Percentiles rank a stretch among this genome's conserved stretches.
phyloP scores from a whole-genome alignment of 495 filamentous ascomycete genomes.

The Achaetomiella virescens region DNA sequence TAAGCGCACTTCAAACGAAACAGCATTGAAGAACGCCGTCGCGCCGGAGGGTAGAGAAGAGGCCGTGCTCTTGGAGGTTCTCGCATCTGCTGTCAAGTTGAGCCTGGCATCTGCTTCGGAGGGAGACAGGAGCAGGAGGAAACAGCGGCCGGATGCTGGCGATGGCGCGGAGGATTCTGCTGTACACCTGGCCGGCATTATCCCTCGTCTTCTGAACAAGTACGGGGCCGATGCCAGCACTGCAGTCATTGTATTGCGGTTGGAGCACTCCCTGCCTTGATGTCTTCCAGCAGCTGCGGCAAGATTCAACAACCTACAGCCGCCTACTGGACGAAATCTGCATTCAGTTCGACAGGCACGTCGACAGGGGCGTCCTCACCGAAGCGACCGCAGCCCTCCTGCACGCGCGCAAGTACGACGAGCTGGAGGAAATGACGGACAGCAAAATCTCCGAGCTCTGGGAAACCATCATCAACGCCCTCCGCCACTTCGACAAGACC shows the following conservation, averaged over 20 bases:
- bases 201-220: constrained; percentile 83
- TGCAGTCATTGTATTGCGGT: constrained; percentile 72
- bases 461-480: constrained; percentile 69
- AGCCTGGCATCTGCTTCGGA: constrained; percentile 55
- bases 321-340: constrained; percentile 87
- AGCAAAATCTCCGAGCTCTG: constrained; percentile 73
- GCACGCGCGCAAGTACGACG: constrained; percentile 78
- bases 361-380: constrained; percentile 73
- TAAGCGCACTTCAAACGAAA: constrained; percentile 42
- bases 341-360: constrained; percentile 86
- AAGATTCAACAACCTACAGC: constrained; percentile 73
- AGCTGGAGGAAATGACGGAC: constrained; percentile 77
- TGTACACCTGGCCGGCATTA: constrained; percentile 63
- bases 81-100: constrained; percentile 70
- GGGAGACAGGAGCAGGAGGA: constrained; percentile 57
- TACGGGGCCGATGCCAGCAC: constrained; percentile 84
- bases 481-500: constrained; percentile 60
- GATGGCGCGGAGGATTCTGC: constrained; percentile 70
- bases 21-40: constrained; percentile 56
- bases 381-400: constrained; percentile 78
- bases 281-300: constrained; percentile 81
- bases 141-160: constrained; percentile 48
- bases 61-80: constrained; percentile 74
- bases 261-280: constrained; percentile 88
- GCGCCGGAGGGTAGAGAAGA: constrained; percentile 75